Conservation (phyloP, 768 basidiomycete species). For the Hydnomerulius pinastri region DNA sequence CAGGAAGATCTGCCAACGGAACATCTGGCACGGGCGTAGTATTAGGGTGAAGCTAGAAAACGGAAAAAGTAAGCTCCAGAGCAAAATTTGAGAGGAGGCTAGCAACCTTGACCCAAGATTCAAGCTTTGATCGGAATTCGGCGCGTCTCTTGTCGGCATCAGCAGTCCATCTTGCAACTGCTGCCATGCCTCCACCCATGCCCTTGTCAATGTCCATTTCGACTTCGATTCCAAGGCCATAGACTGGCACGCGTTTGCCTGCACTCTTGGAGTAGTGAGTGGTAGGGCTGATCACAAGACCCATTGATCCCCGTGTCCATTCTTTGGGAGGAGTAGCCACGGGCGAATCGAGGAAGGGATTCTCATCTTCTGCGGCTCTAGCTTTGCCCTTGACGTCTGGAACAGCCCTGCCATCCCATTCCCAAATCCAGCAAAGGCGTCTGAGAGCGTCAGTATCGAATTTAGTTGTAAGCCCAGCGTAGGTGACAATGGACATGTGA, state of each 20-base stretch:
- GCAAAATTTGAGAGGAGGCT: not conserved
- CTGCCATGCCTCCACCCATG: constrained; percentile 83
- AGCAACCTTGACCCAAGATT: constrained; percentile 62
- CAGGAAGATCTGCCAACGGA: constrained; percentile 67
- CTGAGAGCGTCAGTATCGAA: constrained; percentile 71
- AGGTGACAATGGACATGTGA: constrained; percentile 68
- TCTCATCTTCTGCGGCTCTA: constrained; percentile 54
- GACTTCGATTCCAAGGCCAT: constrained; percentile 86
- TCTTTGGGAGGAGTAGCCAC: constrained; percentile 48
- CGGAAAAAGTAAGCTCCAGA: constrained; percentile 11
- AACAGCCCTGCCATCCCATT: constrained; percentile 67
- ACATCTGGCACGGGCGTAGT: constrained; percentile 50
- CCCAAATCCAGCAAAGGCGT: constrained; percentile 87
- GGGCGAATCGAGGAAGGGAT: constrained; percentile 65
- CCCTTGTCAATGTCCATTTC: constrained; percentile 83
- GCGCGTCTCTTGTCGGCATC: constrained; percentile 61
- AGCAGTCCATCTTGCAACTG: constrained; percentile 86
- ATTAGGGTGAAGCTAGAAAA: constrained; percentile 52
- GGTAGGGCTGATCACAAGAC: constrained; percentile 69
- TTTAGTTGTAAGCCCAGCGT: constrained; percentile 63
- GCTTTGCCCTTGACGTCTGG: constrained; percentile 21
- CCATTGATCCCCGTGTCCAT: constrained; percentile 83
- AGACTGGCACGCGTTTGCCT: constrained; percentile 72
- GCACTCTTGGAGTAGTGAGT: constrained; percentile 70
- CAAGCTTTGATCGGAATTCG: constrained; percentile 59